Evolutionary conservation across 192 early-diverging fungal genomes (phyloP).

Genomic region (Coemansia sp.): DNA sequence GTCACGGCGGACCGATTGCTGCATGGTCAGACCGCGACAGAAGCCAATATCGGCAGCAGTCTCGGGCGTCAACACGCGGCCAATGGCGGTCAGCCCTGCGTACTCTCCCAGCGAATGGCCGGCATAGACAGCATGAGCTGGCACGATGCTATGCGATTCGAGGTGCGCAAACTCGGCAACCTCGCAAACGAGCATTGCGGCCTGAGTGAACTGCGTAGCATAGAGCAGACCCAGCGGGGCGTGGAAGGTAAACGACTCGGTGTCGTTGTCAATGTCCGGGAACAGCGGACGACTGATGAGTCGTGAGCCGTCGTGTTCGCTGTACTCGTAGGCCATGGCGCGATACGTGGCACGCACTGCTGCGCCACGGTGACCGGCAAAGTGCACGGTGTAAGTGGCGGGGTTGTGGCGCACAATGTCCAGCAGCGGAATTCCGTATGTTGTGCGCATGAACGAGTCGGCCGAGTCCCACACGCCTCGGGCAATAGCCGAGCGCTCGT

Average conservation of each 20-base stretch:
- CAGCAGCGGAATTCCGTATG: constrained; percentile 62
- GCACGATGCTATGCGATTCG: constrained; percentile 82
- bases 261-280: constrained; percentile 81
- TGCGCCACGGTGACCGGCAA: constrained; percentile 49
- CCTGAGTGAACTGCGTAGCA: constrained; percentile 95
- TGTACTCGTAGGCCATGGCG: constrained; percentile 88
- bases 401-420: constrained; percentile 55
- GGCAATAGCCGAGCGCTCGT: constrained; percentile 75
- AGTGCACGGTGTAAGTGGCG: constrained; percentile 57
- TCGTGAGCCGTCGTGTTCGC: constrained; percentile 65
- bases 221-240: constrained; percentile 84
- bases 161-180: constrained; percentile 89
- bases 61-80: constrained; percentile 81
- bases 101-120: constrained; percentile 97
- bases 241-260: constrained; percentile 81
- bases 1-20: constrained; percentile 88
- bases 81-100: constrained; percentile 84
- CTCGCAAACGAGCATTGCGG: constrained; percentile 88
- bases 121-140: constrained; percentile 82
- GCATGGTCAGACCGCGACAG: constrained; percentile 99
- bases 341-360: constrained; percentile 60
- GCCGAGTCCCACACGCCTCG: constrained; percentile 89
- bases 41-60: constrained; percentile 88
- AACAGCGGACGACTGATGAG: constrained; percentile 80
- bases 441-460: constrained; percentile 79